These are phyloP conservation scores for Teunomyces stri DNA, from an alignment of 805 yeast genomes.

Conservation along the genomic window DNA sequence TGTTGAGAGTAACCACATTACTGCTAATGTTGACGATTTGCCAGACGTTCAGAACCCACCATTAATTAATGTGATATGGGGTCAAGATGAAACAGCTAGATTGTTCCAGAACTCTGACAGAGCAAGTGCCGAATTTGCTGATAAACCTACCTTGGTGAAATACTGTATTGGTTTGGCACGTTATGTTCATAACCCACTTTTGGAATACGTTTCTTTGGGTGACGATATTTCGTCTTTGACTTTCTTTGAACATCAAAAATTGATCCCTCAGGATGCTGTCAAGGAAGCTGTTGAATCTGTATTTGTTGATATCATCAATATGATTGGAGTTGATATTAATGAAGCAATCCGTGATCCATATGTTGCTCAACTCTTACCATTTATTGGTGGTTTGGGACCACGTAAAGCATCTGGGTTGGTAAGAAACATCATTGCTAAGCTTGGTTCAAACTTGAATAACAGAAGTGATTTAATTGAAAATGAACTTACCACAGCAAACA, in stretches of 20 bases:
- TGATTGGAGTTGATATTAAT: constrained; percentile 92
- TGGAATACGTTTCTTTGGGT: constrained; percentile 81
- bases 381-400: constrained; percentile 90
- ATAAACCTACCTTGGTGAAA: constrained; percentile 72
- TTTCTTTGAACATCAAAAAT: constrained; percentile 70
- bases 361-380: constrained; percentile 68
- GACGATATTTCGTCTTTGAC: constrained; percentile 68
- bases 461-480: constrained; percentile 83
- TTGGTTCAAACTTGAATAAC: constrained; percentile 59
- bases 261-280: constrained; percentile 63
- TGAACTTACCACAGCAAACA: constrained; percentile 71
- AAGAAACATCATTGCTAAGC: constrained; percentile 66
- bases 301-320: constrained; percentile 84
- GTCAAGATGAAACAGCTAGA: constrained; percentile 90
- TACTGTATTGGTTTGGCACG: constrained; percentile 90
- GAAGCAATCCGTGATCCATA: constrained; percentile 79
- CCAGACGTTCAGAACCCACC: constrained; percentile 45
- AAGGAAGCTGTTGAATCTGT: constrained; percentile 70
- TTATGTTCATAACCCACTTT: constrained; percentile 86
- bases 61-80: constrained; percentile 70
- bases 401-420: constrained; percentile 88
- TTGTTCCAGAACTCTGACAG: constrained; percentile 77
- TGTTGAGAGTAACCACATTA: constrained; percentile 53
- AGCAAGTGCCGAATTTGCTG: constrained; percentile 78
- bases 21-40: constrained; percentile 49